phyloP scores from a whole-genome alignment of 2,329 filamentous ascomycete species.

The Exophiala oligosperma region DNA sequence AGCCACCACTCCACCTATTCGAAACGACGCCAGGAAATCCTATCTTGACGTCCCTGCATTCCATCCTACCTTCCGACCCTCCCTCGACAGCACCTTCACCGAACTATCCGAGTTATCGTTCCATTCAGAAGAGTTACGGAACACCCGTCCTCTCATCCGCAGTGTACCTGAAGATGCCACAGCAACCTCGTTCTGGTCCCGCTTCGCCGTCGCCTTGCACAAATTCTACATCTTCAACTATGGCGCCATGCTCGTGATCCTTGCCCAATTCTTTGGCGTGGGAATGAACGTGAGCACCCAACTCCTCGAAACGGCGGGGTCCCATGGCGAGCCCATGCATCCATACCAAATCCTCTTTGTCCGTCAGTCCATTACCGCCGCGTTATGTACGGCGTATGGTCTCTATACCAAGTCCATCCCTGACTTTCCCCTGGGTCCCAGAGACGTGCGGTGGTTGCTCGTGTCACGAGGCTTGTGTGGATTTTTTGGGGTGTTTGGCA shows the following conservation, averaged over 20 bases:
- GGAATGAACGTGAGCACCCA: constrained; percentile 83
- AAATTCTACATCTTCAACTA: constrained; percentile 66
- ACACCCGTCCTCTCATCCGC: constrained; percentile 18
- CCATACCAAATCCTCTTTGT: constrained; percentile 82
- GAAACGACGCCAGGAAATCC: not conserved
- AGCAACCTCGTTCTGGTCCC: constrained; percentile 19
- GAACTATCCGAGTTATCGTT: constrained; percentile 31
- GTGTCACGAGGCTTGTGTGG: constrained; percentile 68
- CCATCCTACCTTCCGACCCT: constrained; percentile 12
- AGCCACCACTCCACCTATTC: not conserved
- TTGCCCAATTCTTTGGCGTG: constrained; percentile 77
- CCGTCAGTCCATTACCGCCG: constrained; percentile 72
- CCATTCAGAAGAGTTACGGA: constrained; percentile 23
- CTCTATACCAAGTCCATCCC: constrained; percentile 63
- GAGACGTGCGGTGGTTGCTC: constrained; percentile 66
- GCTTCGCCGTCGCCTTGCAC: constrained; percentile 33
- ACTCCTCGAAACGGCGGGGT: constrained; percentile 67
- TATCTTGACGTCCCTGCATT: constrained; percentile 21
- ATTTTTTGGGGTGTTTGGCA: constrained; percentile 76
- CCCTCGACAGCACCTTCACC: constrained; percentile 27
- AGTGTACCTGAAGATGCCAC: constrained; percentile 17
- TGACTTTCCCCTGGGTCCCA: constrained; percentile 68
- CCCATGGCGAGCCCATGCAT: constrained; percentile 70
- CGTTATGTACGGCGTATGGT: constrained; percentile 71
- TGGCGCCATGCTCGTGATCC: constrained; percentile 69